Conservation (phyloP, 805 yeast genomes). For the Komagataella pseudopastoris region DNA sequence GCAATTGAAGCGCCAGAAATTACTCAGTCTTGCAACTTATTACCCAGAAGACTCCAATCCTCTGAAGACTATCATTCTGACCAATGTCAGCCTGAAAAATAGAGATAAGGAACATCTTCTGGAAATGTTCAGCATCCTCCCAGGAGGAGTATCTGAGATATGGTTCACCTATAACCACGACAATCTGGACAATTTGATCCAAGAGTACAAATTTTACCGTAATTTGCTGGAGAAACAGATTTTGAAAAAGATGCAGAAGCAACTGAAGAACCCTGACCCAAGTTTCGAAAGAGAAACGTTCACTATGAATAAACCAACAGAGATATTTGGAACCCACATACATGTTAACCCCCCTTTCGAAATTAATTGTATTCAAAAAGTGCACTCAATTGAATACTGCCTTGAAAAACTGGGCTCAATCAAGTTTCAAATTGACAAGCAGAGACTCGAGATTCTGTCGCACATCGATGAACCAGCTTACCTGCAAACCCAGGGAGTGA, state of each 20-base stretch:
- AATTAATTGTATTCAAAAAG: neutral
- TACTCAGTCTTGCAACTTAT: constrained; percentile 9
- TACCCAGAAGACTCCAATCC: constrained; percentile 9
- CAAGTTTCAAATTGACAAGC: neutral
- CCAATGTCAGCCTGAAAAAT: constrained; percentile 20
- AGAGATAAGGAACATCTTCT: constrained; percentile 14
- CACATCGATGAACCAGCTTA: neutral
- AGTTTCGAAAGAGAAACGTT: constrained; percentile 2
- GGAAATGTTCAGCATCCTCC: constrained; percentile 23
- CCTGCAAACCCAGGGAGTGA: constrained; percentile 2
- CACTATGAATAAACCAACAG: constrained; percentile 10
- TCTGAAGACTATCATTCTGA: constrained; percentile 4
- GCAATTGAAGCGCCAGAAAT: constrained; percentile 29
- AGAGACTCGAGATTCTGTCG: neutral
- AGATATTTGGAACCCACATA: constrained; percentile 1
- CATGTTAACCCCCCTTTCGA: neutral
- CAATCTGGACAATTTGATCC: constrained; percentile 19
- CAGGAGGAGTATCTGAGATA: constrained; percentile 40
- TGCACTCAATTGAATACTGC: neutral
- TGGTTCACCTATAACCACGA: constrained; percentile 44
- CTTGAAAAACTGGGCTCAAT: neutral
- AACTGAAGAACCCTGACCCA: constrained; percentile 5
- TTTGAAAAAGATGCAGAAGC: constrained; percentile 20
- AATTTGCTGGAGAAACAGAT: constrained; percentile 25
- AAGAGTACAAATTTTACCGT: constrained; percentile 15